A percentile compares a stretch with the other conserved stretches of the same genome.
Conservation (phyloP, 208 protist species). For the Leishmania mexicana region DNA sequence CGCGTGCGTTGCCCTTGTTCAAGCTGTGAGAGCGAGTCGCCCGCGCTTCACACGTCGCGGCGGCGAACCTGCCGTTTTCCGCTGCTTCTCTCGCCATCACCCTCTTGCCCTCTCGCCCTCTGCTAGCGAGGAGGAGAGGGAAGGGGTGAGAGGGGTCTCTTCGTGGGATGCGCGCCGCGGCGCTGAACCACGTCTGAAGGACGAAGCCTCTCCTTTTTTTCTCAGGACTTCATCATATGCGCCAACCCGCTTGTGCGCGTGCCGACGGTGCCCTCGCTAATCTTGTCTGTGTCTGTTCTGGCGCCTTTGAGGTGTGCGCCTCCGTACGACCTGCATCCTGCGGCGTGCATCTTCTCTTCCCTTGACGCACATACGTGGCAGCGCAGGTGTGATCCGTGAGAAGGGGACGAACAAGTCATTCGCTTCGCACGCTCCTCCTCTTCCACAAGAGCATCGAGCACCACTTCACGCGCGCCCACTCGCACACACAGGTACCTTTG, state of each 20-base stretch:
- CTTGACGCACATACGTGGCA: neutral
- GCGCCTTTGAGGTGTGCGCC: neutral
- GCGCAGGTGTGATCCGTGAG: neutral
- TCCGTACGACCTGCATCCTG: neutral
- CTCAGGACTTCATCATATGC: neutral
- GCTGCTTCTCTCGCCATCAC: too few relatives aligned
- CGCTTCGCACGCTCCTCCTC: neutral
- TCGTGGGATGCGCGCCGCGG: neutral
- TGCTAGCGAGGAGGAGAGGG: neutral
- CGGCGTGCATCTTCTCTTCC: neutral
- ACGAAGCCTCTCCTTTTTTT: neutral
- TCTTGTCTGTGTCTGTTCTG: neutral
- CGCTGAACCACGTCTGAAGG: neutral
- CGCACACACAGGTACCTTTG: neutral
- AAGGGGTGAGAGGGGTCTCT: neutral
- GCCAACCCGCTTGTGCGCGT: neutral
- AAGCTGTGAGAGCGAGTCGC: neutral
- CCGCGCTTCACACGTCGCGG: neutral
- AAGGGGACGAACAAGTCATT: neutral
- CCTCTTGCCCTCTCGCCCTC: too few relatives aligned
- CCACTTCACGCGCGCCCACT: neutral
- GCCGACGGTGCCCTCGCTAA: neutral
- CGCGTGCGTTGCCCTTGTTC: neutral
- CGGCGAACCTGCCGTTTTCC: neutral
- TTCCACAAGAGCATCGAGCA: neutral